Percentiles rank a stretch among this genome's conserved stretches.
These are phyloP conservation scores for Priceomyces haplophilus DNA, from an alignment of 805 yeast species.

Conservation along the genomic window DNA sequence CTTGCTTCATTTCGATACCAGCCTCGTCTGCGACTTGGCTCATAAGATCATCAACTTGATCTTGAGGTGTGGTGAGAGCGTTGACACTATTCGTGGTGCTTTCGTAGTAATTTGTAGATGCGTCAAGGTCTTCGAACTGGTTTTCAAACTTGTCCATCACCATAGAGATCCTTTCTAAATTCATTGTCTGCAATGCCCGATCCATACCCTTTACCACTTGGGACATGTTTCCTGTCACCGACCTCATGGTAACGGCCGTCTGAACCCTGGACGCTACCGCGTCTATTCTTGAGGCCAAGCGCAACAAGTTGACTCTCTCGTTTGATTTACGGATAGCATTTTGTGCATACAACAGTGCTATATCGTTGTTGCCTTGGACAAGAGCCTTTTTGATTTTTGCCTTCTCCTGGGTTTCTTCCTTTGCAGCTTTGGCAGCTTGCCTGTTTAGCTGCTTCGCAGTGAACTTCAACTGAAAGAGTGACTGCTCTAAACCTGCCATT, in stretches of 20 bases:
- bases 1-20: slow-evolving; percentile 87
- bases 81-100: slow-evolving; percentile 83
- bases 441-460: slow-evolving; percentile 90
- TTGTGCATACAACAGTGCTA: slow-evolving; percentile 91
- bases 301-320: slow-evolving; percentile 76
- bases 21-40: slow-evolving; percentile 96
- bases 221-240: slow-evolving; percentile 92
- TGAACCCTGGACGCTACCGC: slow-evolving; percentile 95
- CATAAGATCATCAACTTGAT: slow-evolving; percentile 87
- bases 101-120: slow-evolving; percentile 90
- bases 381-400: slow-evolving; percentile 86
- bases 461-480: slow-evolving; percentile 69
- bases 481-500: slow-evolving; percentile 46
- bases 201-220: slow-evolving; percentile 95
- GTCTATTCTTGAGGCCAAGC: slow-evolving; percentile 86
- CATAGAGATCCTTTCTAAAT: slow-evolving; percentile 83
- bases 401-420: slow-evolving; percentile 85
- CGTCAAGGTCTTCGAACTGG: slow-evolving; percentile 95
- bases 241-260: slow-evolving; percentile 97
- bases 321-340: slow-evolving; percentile 90
- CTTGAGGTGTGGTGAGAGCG: slow-evolving; percentile 90
- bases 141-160: slow-evolving; percentile 97
- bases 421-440: slow-evolving; percentile 87
- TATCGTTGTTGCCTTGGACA: slow-evolving; percentile 81
- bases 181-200: slow-evolving; percentile 92